These are phyloP conservation scores for Axilococcus clingmanii DNA, from an alignment of 139 green algal species.

Conservation along the genomic window DNA sequence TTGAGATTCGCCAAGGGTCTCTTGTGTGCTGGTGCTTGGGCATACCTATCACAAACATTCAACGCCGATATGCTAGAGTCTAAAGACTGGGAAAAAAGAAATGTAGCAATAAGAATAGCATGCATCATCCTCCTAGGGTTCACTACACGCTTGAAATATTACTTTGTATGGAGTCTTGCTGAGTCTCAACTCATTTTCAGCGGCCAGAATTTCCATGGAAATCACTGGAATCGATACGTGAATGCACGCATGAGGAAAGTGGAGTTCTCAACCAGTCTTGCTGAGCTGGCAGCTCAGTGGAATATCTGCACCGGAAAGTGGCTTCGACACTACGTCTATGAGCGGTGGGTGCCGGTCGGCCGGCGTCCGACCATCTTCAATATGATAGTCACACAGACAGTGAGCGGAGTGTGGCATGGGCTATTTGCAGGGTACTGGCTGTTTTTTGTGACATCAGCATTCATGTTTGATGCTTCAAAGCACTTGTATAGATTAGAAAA, in stretches of 20 bases:
- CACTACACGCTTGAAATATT: conserved; percentile 38
- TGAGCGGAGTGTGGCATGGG: conserved; percentile 75
- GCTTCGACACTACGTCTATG: conserved; percentile 74
- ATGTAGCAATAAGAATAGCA: no score
- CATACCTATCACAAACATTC: conserved; percentile 4
- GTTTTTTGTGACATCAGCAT: conserved; percentile 32
- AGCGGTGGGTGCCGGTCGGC: conserved; percentile 51
- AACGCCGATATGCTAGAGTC: conserved; percentile 10
- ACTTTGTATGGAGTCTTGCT: conserved; percentile 36
- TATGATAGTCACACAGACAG: conserved; percentile 66
- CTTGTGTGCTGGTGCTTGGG: conserved; percentile 29
- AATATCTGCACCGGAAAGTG: conserved; percentile 71
- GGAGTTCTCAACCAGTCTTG: conserved; percentile 48
- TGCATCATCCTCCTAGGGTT: no score
- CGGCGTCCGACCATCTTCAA: conserved; percentile 45
- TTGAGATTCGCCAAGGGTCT: conserved; percentile 35
- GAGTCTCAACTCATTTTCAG: conserved; percentile 54
- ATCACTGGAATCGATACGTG: conserved; percentile 52
- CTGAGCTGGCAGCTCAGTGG: conserved; percentile 53
- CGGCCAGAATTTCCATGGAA: conserved; percentile 60
- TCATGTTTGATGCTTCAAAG: conserved; percentile 32
- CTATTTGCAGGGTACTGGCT: conserved; percentile 46
- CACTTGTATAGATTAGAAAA: conserved; percentile 34
- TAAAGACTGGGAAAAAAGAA: conserved; percentile 1
- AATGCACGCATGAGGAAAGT: conserved; percentile 56